Base-by-base conservation (phyloP, 169 alveolate species). In the Eimeria praecox region DNA sequence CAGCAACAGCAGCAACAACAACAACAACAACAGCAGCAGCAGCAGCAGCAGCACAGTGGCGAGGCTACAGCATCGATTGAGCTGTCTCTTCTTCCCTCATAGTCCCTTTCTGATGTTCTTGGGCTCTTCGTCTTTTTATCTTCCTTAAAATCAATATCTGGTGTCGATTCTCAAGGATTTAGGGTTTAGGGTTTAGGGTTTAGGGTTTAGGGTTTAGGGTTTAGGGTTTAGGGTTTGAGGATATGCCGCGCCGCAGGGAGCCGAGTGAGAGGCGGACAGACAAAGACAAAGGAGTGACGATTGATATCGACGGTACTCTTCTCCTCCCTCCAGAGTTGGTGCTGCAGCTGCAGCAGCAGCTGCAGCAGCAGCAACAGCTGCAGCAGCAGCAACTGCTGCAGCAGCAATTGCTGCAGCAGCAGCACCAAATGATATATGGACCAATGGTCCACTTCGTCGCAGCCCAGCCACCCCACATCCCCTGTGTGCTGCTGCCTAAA, bases 371-470 rank as follows among this genome's bases (percentile, higher is more conserved):
- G 88, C 83, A 73, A 46, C 22, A 8, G 83, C 83, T 6, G 83
- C 88, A 78, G 88, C 88, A 78, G 88, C 88, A 78, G 35, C 64
- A 40, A 62, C 66, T 38, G 33, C 62, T 9, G 88, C 88, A 78
- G 44, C 88, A 78, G 88, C 30, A n/a, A n/a, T n/a, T 78, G 56
- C 66, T 9, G 88, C 66, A 78, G 12, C 83, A 3, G 83, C 83
- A 73, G 49, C 88, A 78, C 16, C 88, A 33, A 38, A 44, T 38
- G 88, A 8, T 78, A 30, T 30, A 78, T 22, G 56, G 62, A 24
- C 66, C 66, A 44, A 49, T 78, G 88, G 66, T 44, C 56, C 88
- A 33, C 88, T 38, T 20, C 24, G 6, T 78, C 20, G 42, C 64
- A 24, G 44, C 27, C 20, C 56, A 16, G 22, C 44, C 56, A 33